Evolutionary conservation across 1,284 basidiomycete genomes (phyloP).

Genomic region (Ceratobasidium sp.): DNA sequence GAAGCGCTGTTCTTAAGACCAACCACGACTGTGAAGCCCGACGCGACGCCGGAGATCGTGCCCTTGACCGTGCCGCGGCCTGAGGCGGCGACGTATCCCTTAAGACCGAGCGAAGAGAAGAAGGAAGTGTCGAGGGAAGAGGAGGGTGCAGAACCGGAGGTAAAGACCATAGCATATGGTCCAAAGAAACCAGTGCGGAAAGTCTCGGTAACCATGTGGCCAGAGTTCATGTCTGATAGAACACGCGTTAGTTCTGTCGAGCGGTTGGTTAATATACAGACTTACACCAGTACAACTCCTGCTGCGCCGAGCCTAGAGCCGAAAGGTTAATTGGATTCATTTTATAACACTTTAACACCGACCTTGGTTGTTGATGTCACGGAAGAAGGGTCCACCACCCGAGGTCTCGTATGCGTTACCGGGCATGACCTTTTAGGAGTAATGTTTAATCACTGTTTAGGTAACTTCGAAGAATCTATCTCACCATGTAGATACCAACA

Average conservation of each 20-base stretch:
- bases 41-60: constrained; percentile 63
- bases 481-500: constrained; percentile 40
- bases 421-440: constrained; percentile 58
- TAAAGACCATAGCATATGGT: constrained; percentile 50
- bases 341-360: neutral
- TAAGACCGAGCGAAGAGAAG: constrained; percentile 63
- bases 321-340: neutral
- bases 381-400: constrained; percentile 61
- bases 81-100: constrained; percentile 64
- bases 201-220: constrained; percentile 48
- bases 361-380: constrained; percentile 51
- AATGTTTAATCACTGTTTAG: neutral
- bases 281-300: constrained; percentile 45
- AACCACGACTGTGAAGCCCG: constrained; percentile 59
- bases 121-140: constrained; percentile 62
- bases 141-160: constrained; percentile 36
- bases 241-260: neutral
- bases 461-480: neutral
- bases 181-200: constrained; percentile 47
- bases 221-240: constrained; percentile 47
- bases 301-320: constrained; percentile 11
- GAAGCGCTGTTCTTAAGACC: constrained; percentile 62
- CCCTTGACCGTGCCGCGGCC: constrained; percentile 65
- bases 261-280: neutral
- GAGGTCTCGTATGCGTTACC: constrained; percentile 61